These are phyloP conservation scores for Schwanniomyces pseudopolymorphus DNA, from an alignment of 805 yeast genomes.

Conservation along the genomic window DNA sequence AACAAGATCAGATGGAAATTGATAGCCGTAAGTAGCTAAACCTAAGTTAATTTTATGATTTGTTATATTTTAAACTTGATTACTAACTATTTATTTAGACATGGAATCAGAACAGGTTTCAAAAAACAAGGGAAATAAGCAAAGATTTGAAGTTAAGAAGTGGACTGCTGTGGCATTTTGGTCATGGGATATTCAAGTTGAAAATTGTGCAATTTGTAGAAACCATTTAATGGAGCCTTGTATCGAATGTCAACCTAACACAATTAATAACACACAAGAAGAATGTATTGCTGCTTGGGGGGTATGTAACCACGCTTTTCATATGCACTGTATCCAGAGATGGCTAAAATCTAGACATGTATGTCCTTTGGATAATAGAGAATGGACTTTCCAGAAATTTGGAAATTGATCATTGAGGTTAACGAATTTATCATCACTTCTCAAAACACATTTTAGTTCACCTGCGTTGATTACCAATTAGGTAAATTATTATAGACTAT, in stretches of 20 bases:
- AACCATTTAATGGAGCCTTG: slow-evolving; percentile 98
- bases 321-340: slow-evolving; percentile 90
- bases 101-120: slow-evolving; percentile 18
- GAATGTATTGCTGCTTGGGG: slow-evolving; percentile 98
- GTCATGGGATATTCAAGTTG: slow-evolving; percentile 98
- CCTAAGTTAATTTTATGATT: background rate
- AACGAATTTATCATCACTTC: background rate
- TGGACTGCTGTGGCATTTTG: slow-evolving; percentile 99
- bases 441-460: background rate
- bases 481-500: background rate
- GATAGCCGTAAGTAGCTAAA: slow-evolving; percentile 22
- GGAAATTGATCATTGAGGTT: slow-evolving; percentile 46
- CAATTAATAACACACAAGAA: slow-evolving; percentile 55
- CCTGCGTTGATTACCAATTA: background rate
- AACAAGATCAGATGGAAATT: slow-evolving; percentile 34
- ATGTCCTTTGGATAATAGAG: slow-evolving; percentile 93
- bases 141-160: slow-evolving; percentile 88
- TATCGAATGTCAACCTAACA: slow-evolving; percentile 91
- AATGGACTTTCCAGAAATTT: slow-evolving; percentile 73
- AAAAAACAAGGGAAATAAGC: slow-evolving; percentile 39
- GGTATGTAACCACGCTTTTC: slow-evolving; percentile 96
- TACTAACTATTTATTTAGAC: slow-evolving; percentile 18
- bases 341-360: slow-evolving; percentile 95
- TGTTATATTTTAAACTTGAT: background rate
- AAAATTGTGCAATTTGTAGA: slow-evolving; percentile 96